Percentiles rank a stretch among this genome's conserved stretches.
phyloP scores from a whole-genome alignment of 2,329 filamentous ascomycete genomes.

The Pyricularia grisea region DNA sequence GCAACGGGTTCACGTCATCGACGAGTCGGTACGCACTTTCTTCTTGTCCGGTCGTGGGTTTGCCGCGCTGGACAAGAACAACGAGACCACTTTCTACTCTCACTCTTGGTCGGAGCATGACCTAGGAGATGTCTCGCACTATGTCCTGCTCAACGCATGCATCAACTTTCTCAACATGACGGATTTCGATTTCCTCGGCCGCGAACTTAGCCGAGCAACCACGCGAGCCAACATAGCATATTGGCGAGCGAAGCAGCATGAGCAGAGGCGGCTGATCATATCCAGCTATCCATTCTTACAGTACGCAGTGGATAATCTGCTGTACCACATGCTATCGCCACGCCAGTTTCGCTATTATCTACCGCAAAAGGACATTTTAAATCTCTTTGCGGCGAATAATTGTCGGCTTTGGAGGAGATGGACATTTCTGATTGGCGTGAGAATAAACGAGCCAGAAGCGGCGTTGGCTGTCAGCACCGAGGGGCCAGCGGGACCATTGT shows the following conservation, averaged over 20 bases:
- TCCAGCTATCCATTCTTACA: constrained; percentile 21
- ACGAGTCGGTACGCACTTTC: constrained; percentile 21
- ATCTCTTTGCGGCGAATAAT: constrained; percentile 13
- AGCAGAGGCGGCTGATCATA: constrained; percentile 18
- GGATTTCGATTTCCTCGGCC: constrained; percentile 21
- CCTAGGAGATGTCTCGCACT: constrained; percentile 19
- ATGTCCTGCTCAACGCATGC: constrained; percentile 19
- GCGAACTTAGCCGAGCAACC: constrained; percentile 4
- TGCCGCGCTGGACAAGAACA: constrained; percentile 13
- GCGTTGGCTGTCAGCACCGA: constrained; percentile 12
- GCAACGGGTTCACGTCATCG: constrained; percentile 19
- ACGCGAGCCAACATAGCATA: constrained; percentile 6
- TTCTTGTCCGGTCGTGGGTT: constrained; percentile 23
- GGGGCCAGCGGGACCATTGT: constrained; percentile 10
- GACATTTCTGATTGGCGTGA: constrained; percentile 18
- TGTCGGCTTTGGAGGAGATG: constrained; percentile 23
- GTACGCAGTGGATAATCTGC: constrained; percentile 20
- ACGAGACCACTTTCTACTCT: constrained; percentile 4
- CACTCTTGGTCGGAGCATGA: constrained; percentile 8
- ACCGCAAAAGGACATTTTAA: constrained; percentile 18
- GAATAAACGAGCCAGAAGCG: constrained; percentile 10
- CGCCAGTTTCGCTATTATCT: constrained; percentile 20
- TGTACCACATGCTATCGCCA: constrained; percentile 22
- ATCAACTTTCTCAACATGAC: constrained; percentile 22
- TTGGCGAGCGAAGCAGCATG: constrained; percentile 11